phyloP scores from a whole-genome alignment of 225 moss, liverwort and hornwort species.

The Straminergon stramineum region DNA sequence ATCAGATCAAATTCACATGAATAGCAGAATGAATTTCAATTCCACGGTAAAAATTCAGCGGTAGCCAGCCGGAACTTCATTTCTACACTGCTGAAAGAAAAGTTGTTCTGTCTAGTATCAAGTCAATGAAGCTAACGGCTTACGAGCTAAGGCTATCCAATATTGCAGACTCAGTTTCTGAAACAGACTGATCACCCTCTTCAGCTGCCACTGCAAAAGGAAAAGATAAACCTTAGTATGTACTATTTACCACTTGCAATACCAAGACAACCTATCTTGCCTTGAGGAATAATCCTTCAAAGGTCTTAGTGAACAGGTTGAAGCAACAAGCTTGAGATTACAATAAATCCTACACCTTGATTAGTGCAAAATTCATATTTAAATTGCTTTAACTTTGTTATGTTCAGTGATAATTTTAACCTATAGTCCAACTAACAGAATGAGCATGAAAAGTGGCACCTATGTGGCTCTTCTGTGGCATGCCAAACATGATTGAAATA shows the following conservation, averaged over 20 bases:
- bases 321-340: background rate
- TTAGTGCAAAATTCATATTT: background rate
- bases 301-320: background rate
- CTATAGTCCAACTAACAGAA: background rate
- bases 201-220: conserved; percentile 39
- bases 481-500: background rate
- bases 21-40: background rate
- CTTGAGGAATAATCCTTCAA: background rate
- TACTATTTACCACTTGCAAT: background rate
- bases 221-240: background rate
- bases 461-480: background rate
- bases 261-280: background rate
- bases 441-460: background rate
- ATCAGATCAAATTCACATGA: background rate
- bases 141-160: conserved; percentile 82
- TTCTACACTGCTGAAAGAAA: background rate
- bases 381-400: background rate
- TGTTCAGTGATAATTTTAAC: background rate
- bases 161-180: conserved; percentile 62
- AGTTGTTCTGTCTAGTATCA: background rate
- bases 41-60: background rate
- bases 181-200: conserved; percentile 51
- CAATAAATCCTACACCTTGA: background rate
- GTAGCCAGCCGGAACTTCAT: background rate
- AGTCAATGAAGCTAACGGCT: conserved; percentile 1